Conservation (phyloP, 257 asterid genomes). For the Solanum appendiculatum region DNA sequence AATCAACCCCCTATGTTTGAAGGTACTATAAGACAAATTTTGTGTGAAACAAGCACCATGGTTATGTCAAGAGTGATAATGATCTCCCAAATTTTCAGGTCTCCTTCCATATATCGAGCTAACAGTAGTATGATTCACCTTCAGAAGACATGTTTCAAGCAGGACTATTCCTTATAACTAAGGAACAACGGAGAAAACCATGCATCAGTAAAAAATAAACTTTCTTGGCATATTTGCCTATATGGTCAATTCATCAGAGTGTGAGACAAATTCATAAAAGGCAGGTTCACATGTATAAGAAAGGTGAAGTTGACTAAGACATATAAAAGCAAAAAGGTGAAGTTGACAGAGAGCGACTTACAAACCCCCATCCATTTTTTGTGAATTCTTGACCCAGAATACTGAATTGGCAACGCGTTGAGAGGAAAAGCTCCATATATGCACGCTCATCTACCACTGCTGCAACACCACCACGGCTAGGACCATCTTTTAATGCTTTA, state of each 20-base stretch:
- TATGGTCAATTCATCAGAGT: neutral
- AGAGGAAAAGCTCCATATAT: slow-evolving; percentile 49
- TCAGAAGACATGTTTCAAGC: neutral
- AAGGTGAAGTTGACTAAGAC: neutral
- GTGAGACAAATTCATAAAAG: neutral
- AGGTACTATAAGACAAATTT: neutral
- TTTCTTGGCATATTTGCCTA: neutral
- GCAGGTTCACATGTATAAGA: neutral
- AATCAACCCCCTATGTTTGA: neutral
- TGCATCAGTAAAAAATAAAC: neutral
- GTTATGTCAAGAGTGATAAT: neutral
- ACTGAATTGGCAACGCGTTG: slow-evolving; percentile 37
- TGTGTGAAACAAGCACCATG: neutral
- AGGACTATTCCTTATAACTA: neutral
- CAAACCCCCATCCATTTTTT: slow-evolving; percentile 63
- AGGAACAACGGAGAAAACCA: neutral
- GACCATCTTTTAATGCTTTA: slow-evolving; percentile 37
- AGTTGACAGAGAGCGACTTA: slow-evolving; percentile 15
- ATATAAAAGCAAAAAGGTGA: neutral
- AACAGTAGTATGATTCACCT: neutral
- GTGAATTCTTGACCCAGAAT: slow-evolving; percentile 55
- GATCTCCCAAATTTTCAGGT: neutral
- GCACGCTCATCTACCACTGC: slow-evolving; percentile 58
- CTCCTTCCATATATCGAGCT: neutral
- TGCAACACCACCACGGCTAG: slow-evolving; percentile 41